Evolutionary conservation across 768 basidiomycete genomes (phyloP), one percentile per base, ranked within the genome.

Genomic region (Collybiopsis luxurians): DNA sequence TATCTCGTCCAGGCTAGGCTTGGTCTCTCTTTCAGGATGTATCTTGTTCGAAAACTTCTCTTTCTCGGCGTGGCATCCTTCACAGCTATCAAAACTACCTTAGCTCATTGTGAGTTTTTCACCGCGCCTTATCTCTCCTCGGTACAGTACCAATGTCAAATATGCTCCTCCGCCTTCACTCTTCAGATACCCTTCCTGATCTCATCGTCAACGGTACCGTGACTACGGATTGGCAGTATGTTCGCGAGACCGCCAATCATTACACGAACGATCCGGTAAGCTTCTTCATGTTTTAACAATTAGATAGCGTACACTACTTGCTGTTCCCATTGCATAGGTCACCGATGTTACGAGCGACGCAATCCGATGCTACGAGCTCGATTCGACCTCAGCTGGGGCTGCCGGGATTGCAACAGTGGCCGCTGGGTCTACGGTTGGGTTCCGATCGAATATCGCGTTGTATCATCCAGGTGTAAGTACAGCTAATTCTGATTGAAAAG

Each of bases 261-360:
- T 72, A 69, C 47, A 62, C 62, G 12, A 63, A 69, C 19, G 72
- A 63, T 4, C 70, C 69, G 36, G 71, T 73, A 56, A 59, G 67
- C 57, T n/a, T 17, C 34, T 9, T 13, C 15, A 52, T 38, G 30
- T 42, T 13, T 34, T 27, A 3, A 4, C 12, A 27, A 23, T 23
- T 44, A 17, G 15, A 13, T 34, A 40, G 17, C 31, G 6, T 12
- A 15, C 31, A 1, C 11, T 23, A 15, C 23, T 39, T 24, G 17
- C 36, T 13, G 19, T 28, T n/a, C 40, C 42, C 17, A n/a, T 17
- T 36, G 27, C 21, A 15, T 24, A 73, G 72, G 68, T 73, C 5
- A 71, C 68, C 2, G 72, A 73, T 56, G 68, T 72, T 27, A 67
- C 62, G 1, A 72, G 69, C 59, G 63, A 66, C n/a, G 69, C 72